Percentiles rank a stretch among this genome's conserved stretches.
These are phyloP conservation scores for Ettlia oleoabundans DNA, from an alignment of 139 green algal species.

Conservation along the genomic window DNA sequence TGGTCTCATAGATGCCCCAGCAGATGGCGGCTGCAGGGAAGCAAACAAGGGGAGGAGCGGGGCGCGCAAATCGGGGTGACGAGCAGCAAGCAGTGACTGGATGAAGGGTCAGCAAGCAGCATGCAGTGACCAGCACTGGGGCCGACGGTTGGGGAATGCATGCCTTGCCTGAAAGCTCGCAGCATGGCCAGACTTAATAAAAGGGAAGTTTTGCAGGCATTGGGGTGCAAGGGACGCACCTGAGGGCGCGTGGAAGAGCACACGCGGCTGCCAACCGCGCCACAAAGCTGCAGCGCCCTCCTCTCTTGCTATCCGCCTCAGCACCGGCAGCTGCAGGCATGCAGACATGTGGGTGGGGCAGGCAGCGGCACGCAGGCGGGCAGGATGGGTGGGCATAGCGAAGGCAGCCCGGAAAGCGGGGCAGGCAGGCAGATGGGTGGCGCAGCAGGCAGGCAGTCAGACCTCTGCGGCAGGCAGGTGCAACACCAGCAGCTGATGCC, in stretches of 20 bases:
- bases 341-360: background rate
- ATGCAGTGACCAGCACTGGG: background rate
- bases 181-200: too few relatives aligned
- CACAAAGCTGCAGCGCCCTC: constrained; percentile 85
- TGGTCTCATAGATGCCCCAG: constrained; percentile 95
- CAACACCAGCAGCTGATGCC: too few relatives aligned
- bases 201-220: too few relatives aligned
- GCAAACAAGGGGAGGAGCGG: background rate
- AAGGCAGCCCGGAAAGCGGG: background rate
- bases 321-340: constrained; percentile 59
- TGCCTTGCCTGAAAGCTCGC: too few relatives aligned
- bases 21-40: constrained; percentile 84
- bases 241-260: constrained; percentile 93
- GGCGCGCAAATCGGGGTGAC: background rate
- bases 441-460: too few relatives aligned
- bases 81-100: too few relatives aligned
- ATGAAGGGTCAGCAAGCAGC: background rate
- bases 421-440: too few relatives aligned
- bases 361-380: background rate
- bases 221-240: background rate
- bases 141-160: too few relatives aligned
- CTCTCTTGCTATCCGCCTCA: constrained; percentile 77
- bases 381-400: too few relatives aligned
- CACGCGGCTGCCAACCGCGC: constrained; percentile 80
- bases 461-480: too few relatives aligned